A percentile compares a stretch with the other conserved stretches of the same genome.
These are phyloP conservation scores for Gamarada debralockiae DNA, from an alignment of 495 filamentous ascomycete species.

Conservation along the genomic window DNA sequence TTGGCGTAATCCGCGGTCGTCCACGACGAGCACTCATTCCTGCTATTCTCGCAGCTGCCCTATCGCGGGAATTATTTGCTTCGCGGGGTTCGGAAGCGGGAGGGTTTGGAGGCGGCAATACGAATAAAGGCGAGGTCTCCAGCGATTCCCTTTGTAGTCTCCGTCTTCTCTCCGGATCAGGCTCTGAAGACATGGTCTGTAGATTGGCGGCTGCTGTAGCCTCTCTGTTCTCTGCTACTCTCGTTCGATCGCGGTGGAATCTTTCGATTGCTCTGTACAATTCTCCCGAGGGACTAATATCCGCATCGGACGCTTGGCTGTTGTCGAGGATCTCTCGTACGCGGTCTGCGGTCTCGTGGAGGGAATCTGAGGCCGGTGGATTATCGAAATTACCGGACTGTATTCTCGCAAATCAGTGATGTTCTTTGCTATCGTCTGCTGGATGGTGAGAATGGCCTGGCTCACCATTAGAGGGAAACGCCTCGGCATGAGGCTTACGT, in stretches of 20 bases:
- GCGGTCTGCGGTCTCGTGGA: constrained; percentile 36
- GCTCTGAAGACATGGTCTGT: constrained; percentile 16
- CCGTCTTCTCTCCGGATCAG: constrained; percentile 3
- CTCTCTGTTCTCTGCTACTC: not conserved
- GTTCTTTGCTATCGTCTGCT: not conserved
- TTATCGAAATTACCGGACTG: constrained; percentile 61
- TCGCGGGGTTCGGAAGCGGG: not conserved
- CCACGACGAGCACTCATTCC: constrained; percentile 11
- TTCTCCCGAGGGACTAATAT: constrained; percentile 38
- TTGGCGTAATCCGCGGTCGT: constrained; percentile 28
- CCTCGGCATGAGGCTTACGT: constrained; percentile 15
- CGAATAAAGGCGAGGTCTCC: constrained; percentile 17
- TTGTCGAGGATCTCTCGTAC: constrained; percentile 35
- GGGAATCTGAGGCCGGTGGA: constrained; percentile 44
- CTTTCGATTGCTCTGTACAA: constrained; percentile 41
- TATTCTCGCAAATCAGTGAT: constrained; percentile 4
- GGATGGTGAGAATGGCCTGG: not conserved
- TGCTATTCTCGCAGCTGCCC: constrained; percentile 7
- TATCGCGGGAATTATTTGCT: constrained; percentile 1
- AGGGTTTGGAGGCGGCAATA: constrained; percentile 9
- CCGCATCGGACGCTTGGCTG: constrained; percentile 25
- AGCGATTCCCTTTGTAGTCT: not conserved
- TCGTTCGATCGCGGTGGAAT: constrained; percentile 26
- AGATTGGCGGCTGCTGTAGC: not conserved
- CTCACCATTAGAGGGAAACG: constrained; percentile 21